These are phyloP conservation scores for Rhodotorula sphaerocarpa DNA, from an alignment of 768 basidiomycete genomes.

Conservation along the genomic window DNA sequence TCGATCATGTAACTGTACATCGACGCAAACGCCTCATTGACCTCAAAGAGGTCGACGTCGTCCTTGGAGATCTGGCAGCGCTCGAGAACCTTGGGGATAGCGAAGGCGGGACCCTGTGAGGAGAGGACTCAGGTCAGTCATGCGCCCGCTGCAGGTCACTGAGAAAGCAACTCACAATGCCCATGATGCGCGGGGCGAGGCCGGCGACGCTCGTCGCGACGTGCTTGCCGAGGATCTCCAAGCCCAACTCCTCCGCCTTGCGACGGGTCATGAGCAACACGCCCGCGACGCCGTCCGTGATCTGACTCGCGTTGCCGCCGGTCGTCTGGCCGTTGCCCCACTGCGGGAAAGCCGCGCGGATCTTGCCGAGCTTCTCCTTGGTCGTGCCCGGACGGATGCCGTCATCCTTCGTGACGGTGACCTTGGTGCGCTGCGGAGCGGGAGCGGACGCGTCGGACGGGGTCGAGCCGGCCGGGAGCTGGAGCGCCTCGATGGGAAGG, in stretches of 20 bases:
- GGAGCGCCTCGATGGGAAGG: conserved; percentile 53
- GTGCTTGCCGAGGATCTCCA: conserved; percentile 69
- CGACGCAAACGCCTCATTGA: conserved; percentile 56
- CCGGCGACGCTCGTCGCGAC: conserved; percentile 64
- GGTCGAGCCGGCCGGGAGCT: conserved; percentile 52
- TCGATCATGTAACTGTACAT: conserved; percentile 68
- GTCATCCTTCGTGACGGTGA: conserved; percentile 71
- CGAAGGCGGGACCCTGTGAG: conserved; percentile 58
- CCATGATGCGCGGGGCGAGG: conserved; percentile 70
- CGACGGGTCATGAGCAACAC: conserved; percentile 69
- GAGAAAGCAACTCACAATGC: conserved; percentile 16
- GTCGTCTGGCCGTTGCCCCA: conserved; percentile 51
- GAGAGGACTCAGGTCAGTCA: background rate
- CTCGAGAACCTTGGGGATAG: conserved; percentile 65
- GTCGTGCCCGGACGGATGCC: conserved; percentile 81
- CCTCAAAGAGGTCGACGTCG: conserved; percentile 74
- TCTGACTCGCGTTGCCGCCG: conserved; percentile 70
- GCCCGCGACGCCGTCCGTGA: conserved; percentile 83
- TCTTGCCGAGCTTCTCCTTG: conserved; percentile 62
- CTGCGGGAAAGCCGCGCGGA: conserved; percentile 76
- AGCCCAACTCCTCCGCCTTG: conserved; percentile 66
- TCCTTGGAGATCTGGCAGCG: conserved; percentile 57
- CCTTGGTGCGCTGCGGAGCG: conserved; percentile 45
- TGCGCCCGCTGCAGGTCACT: too few relatives aligned
- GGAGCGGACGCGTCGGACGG: conserved; percentile 68